Evolutionary conservation across 2,329 filamentous ascomycete species (phyloP).

Genomic region (Curvularia hawaiiensis): DNA sequence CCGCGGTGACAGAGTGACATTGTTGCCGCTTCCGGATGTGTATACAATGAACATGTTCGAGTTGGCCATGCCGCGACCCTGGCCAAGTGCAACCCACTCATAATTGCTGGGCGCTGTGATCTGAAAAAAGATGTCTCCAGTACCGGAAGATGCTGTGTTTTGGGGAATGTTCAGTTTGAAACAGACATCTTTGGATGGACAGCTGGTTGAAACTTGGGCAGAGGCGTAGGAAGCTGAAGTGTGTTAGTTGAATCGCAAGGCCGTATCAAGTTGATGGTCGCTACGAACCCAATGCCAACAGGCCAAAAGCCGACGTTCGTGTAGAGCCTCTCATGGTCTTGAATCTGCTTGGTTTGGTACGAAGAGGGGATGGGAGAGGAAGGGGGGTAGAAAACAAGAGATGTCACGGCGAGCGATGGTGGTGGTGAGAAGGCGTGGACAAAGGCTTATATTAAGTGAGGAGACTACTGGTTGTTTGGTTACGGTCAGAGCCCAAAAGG

Average conservation of each 20-base stretch:
- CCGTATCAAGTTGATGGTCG: not conserved
- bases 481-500: slow-evolving; percentile 4
- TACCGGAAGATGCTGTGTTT: slow-evolving; percentile 55
- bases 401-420: not conserved
- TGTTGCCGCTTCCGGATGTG: slow-evolving; percentile 56
- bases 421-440: slow-evolving; percentile 15
- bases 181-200: slow-evolving; percentile 44
- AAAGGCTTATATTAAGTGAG: slow-evolving; percentile 16
- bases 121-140: slow-evolving; percentile 64
- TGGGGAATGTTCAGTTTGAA: slow-evolving; percentile 62
- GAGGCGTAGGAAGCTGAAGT: slow-evolving; percentile 30
- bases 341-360: not conserved
- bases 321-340: not conserved
- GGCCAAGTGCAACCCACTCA: slow-evolving; percentile 62
- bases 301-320: slow-evolving; percentile 21
- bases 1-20: slow-evolving; percentile 63
- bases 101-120: slow-evolving; percentile 59
- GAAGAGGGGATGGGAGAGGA: slow-evolving; percentile 12
- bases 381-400: not conserved
- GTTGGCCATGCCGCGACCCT: slow-evolving; percentile 59
- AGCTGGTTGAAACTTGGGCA: slow-evolving; percentile 41
- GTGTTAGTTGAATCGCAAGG: slow-evolving; percentile 19
- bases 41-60: slow-evolving; percentile 66
- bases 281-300: slow-evolving; percentile 37
- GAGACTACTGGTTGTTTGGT: slow-evolving; percentile 1